Base-by-base conservation (phyloP, 257 asterid species). In the Echium plantagineum region DNA sequence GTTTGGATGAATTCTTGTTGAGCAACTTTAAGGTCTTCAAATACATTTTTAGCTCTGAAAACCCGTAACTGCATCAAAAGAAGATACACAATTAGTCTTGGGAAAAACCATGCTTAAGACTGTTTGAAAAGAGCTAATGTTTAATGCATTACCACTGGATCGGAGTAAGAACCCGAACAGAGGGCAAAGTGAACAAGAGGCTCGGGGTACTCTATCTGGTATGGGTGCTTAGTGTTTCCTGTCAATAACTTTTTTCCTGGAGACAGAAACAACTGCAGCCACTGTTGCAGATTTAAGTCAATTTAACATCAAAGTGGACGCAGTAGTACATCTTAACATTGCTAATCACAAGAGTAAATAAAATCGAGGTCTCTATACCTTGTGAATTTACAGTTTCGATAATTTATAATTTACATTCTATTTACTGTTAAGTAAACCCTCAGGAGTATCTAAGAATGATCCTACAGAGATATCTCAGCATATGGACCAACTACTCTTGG, bases 121-220 rank as follows among this genome's bases (percentile, higher is more conserved):
- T 65, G 26, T 15, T 26, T 47, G 16, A 10, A 52, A 20, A 2
- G 17, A 58, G 52, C 17, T 2, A 10, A 13, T n/a, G 15, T 20
- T 15, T 42, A 31, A 24, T 71, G 56, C 55, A 21, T 71, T 84
- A 90, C 97, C 83, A 74, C 76, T 15, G 97, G 97, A 60, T 90
- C 97, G 12, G 85, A 80, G 66, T 74, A 73, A 55, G 86, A 78
- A 59, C 97, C 97, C 3, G 93, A 85, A 73, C 82, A 83, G 58
- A 90, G 87, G 1, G 95, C 97, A 59, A 90, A 90, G 72, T 89
- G 95, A 64, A 86, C 89, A 21, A 86, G 89, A 42, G 95, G 94
- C 62, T 89, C 97, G 2, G 95, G 83, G 71, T 87, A 84, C 60
- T 90, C 97, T 21, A 90, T 83, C 28, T 88, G 85, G 67, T 72